Percentiles rank a stretch among this genome's conserved stretches.
Conservation (phyloP, 495 filamentous ascomycete species). For the Tuber indicum region DNA sequence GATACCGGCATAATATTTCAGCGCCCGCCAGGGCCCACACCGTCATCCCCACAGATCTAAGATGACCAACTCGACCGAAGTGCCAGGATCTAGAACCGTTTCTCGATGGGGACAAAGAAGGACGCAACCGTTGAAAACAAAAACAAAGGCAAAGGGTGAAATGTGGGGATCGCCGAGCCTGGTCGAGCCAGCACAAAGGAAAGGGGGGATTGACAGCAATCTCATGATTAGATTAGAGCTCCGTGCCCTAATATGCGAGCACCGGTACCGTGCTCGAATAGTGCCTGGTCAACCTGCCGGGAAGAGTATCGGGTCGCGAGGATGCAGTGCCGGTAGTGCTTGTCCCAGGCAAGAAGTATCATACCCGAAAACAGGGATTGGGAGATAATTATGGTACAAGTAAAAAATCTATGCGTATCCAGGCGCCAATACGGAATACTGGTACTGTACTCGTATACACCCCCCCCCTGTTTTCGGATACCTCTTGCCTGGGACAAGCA, state of each 20-base stretch:
- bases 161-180: not conserved
- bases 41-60: not conserved
- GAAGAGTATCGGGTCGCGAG: not conserved
- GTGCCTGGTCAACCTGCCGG: not conserved
- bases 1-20: not conserved
- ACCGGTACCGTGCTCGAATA: not conserved
- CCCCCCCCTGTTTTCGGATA: not conserved
- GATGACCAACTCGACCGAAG: not conserved
- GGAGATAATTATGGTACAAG: not conserved
- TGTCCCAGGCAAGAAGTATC: not conserved
- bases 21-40: not conserved
- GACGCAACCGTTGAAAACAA: not conserved
- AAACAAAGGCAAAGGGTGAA: not conserved
- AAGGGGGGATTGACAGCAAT: constrained; percentile 11
- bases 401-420: not conserved
- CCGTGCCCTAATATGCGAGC: constrained; percentile 7
- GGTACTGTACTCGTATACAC: not conserved
- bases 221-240: constrained; percentile 7
- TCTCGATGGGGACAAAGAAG: not conserved
- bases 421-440: not conserved
- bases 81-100: not conserved
- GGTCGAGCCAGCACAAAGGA: constrained; percentile 10
- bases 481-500: not conserved
- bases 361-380: not conserved
- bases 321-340: not conserved